These are phyloP conservation scores for Aspergillus vadensis DNA, from an alignment of 2,329 filamentous ascomycete species.

Conservation along the genomic window DNA sequence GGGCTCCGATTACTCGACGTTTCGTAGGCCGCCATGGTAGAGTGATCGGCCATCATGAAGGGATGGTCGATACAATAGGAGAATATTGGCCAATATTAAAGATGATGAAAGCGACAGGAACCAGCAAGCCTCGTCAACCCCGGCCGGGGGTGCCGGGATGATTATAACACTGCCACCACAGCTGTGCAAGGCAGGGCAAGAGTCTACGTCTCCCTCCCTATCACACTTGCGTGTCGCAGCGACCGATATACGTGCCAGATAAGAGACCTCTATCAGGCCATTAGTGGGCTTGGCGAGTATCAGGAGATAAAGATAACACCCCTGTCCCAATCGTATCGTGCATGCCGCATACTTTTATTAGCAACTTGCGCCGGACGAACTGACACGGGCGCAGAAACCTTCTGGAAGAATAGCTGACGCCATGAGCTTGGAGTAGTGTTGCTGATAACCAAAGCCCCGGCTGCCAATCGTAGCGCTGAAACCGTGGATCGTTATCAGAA, in stretches of 20 bases:
- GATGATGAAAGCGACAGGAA: background rate
- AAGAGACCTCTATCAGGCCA: background rate
- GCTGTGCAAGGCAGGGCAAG: background rate
- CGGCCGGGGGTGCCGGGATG: background rate
- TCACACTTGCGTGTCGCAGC: background rate
- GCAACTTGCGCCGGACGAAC: background rate
- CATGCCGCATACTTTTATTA: background rate
- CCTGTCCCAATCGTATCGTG: background rate
- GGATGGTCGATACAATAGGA: background rate
- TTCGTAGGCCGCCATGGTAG: background rate
- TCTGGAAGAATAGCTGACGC: constrained; percentile 1
- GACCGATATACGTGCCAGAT: background rate
- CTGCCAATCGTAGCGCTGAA: background rate
- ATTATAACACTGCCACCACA: background rate
- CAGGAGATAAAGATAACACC: background rate
- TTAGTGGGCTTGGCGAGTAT: background rate
- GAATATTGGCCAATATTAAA: background rate
- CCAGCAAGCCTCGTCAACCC: background rate
- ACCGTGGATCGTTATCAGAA: background rate
- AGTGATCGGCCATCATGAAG: background rate
- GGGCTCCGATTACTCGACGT: background rate
- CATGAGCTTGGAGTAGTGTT: background rate
- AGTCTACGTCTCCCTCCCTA: background rate
- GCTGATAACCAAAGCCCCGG: constrained; percentile 2
- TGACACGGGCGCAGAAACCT: background rate